Evolutionary conservation across 2,329 filamentous ascomycete genomes (phyloP).

Genomic region (Emergomyces orientalis): DNA sequence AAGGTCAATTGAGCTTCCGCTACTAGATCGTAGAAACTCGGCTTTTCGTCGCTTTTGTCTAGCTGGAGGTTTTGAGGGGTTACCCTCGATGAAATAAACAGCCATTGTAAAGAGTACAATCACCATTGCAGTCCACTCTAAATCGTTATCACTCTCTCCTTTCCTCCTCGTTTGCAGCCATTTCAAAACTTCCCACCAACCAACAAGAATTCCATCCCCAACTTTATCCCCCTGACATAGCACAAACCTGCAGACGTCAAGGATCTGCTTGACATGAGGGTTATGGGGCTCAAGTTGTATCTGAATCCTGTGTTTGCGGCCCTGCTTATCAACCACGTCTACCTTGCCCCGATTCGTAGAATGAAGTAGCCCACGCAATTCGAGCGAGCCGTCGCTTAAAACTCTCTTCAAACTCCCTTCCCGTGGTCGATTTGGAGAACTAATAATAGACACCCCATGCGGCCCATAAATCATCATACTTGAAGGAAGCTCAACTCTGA

Average conservation of each 20-base stretch:
- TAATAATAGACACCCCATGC: constrained; percentile 49
- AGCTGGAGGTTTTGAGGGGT: constrained; percentile 25
- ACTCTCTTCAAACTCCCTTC: constrained; percentile 43
- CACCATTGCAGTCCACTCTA: constrained; percentile 61
- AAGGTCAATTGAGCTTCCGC: constrained; percentile 36
- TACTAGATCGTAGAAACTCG: constrained; percentile 42
- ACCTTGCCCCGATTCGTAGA: constrained; percentile 52
- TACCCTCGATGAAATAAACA: constrained; percentile 46
- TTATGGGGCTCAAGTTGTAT: constrained; percentile 59
- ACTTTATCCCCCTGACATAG: constrained; percentile 48
- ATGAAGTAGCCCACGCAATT: constrained; percentile 48
- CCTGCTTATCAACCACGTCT: constrained; percentile 56
- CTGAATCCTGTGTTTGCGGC: constrained; percentile 55
- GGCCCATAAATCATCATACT: constrained; percentile 52
- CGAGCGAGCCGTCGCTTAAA: constrained; percentile 35
- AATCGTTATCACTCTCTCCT: constrained; percentile 40
- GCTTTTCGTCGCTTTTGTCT: constrained; percentile 34
- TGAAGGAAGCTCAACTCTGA: constrained; percentile 54
- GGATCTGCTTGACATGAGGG: constrained; percentile 50
- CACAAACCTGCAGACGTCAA: constrained; percentile 56
- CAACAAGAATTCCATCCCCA: constrained; percentile 53
- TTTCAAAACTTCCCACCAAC: constrained; percentile 64
- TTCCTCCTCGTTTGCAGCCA: constrained; percentile 49
- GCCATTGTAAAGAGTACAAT: constrained; percentile 57
- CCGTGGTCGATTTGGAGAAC: constrained; percentile 42